These are phyloP conservation scores for Cryptococcus hybrid DNA, from an alignment of 1,284 basidiomycete genomes.

Conservation along the genomic window DNA sequence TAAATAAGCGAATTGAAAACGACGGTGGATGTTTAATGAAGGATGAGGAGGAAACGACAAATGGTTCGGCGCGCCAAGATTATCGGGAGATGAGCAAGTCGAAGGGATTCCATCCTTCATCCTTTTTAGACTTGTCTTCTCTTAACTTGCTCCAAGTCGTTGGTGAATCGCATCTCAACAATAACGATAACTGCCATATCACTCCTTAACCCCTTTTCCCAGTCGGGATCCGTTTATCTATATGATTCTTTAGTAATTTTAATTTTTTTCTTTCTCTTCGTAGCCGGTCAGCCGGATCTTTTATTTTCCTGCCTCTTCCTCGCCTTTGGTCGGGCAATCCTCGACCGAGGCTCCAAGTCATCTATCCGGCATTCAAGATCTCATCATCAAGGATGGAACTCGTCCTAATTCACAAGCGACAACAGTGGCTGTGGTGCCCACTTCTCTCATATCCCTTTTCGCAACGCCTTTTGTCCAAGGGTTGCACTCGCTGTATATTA, in stretches of 20 bases:
- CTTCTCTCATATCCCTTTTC: constrained; percentile 3
- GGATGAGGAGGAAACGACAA: not conserved
- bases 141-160: not conserved
- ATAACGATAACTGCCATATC: not conserved
- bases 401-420: constrained; percentile 1
- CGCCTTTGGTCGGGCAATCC: not conserved
- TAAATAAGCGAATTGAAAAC: constrained; percentile 5
- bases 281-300: too few species aligned
- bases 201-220: not conserved
- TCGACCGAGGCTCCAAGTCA: not conserved
- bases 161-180: too few species aligned
- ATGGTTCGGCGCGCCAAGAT: constrained; percentile 26
- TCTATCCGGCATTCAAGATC: not conserved
- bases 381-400: not conserved
- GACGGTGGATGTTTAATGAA: not conserved
- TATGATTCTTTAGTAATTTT: not conserved
- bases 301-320: not conserved
- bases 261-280: not conserved
- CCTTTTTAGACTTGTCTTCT: not conserved
- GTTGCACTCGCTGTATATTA: not conserved
- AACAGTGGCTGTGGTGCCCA: constrained; percentile 4
- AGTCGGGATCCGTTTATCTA: not conserved
- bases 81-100: not conserved
- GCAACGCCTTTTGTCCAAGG: not conserved
- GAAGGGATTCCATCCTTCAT: not conserved